Evolutionary conservation across 2,329 filamentous ascomycete species (phyloP).

Genomic region (Lasiodiplodia sp.): DNA sequence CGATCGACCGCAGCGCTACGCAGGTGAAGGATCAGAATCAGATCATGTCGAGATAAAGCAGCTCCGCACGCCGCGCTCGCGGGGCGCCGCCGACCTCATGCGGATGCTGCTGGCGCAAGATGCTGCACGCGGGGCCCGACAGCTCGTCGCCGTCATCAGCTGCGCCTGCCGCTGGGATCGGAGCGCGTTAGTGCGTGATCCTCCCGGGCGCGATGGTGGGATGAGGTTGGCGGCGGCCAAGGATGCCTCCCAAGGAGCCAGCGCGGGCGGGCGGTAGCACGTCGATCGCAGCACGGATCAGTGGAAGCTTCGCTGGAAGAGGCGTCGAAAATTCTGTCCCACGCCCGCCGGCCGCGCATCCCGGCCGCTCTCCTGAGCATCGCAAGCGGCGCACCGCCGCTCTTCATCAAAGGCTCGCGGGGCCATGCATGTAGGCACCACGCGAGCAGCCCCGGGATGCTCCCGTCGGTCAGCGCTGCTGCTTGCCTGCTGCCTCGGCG

Average conservation of each 20-base stretch:
- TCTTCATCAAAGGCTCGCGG: slow-evolving; percentile 27
- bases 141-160: slow-evolving; percentile 26
- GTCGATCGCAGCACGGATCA: slow-evolving; percentile 28
- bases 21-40: slow-evolving; percentile 25
- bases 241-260: slow-evolving; percentile 26
- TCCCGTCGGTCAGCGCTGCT: slow-evolving; percentile 13
- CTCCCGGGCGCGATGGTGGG: slow-evolving; percentile 27
- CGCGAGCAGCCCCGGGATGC: slow-evolving; percentile 24
- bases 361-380: slow-evolving; percentile 1
- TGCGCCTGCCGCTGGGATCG: slow-evolving; percentile 24
- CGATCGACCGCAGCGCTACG: slow-evolving; percentile 22
- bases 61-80: neutral
- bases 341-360: slow-evolving; percentile 8
- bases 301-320: slow-evolving; percentile 19
- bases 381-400: neutral
- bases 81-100: slow-evolving; percentile 24
- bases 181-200: slow-evolving; percentile 27
- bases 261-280: slow-evolving; percentile 26
- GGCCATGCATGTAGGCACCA: slow-evolving; percentile 25
- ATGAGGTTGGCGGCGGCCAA: slow-evolving; percentile 26
- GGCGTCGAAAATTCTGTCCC: slow-evolving; percentile 23
- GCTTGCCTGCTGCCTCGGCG: slow-evolving; percentile 18
- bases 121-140: slow-evolving; percentile 26
- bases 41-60: slow-evolving; percentile 18
- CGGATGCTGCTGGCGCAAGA: slow-evolving; percentile 16